Conservation (phyloP, 2,329 filamentous ascomycete species). For the Nakataea oryzae region DNA sequence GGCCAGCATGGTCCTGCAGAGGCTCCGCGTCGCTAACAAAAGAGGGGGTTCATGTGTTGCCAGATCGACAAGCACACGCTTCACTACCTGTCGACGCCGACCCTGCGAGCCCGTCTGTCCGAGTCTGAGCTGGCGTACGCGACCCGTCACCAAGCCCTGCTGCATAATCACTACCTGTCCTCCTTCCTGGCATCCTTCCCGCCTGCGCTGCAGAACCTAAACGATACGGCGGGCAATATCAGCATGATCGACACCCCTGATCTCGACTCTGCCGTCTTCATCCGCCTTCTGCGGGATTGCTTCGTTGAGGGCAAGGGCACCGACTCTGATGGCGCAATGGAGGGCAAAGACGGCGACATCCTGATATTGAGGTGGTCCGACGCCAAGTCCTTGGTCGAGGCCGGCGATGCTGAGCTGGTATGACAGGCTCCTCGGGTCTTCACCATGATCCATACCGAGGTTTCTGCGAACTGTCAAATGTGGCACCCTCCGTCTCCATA, state of each 20-base stretch:
- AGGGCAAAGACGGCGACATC: conserved; percentile 51
- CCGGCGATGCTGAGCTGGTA: conserved; percentile 46
- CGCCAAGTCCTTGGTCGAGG: conserved; percentile 49
- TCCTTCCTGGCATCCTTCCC: conserved; percentile 84
- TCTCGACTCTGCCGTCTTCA: conserved; percentile 73
- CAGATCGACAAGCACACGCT: conserved; percentile 70
- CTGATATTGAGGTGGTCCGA: conserved; percentile 67
- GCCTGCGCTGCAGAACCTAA: conserved; percentile 65
- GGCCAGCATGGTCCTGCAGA: background rate
- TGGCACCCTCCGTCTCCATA: background rate
- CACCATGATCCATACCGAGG: background rate
- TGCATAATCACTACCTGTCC: conserved; percentile 74
- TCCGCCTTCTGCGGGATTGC: conserved; percentile 55
- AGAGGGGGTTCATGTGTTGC: background rate
- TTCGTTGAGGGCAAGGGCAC: conserved; percentile 51
- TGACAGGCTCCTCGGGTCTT: conserved; percentile 21
- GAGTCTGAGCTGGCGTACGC: conserved; percentile 72
- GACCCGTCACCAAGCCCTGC: conserved; percentile 70
- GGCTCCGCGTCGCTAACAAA: background rate
- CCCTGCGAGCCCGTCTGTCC: conserved; percentile 55
- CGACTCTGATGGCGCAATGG: conserved; percentile 49
- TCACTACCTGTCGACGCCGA: conserved; percentile 54
- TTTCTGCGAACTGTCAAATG: background rate
- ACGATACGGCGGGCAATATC: conserved; percentile 81
- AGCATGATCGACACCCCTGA: conserved; percentile 91